Evolutionary conservation across 495 filamentous ascomycete genomes (phyloP), one percentile per base, ranked within the genome.

Genomic region (Aspergillus steynii): DNA sequence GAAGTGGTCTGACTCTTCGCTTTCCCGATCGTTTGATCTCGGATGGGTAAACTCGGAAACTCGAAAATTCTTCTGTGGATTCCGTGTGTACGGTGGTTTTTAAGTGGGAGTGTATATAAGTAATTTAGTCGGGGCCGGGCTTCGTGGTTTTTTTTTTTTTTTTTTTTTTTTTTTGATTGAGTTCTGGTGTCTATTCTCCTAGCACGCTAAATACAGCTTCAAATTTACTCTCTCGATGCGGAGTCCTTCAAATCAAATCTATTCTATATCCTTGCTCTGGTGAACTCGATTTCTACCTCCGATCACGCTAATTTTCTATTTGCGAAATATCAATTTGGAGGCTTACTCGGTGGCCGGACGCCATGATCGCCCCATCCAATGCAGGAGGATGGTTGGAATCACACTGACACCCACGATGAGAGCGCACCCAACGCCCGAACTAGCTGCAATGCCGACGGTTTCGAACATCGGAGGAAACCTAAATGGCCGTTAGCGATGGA

Each of bases 381-480:
- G 78, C 48, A 82, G 53, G 6, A 74, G 27, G 1, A 80, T 55
- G 1, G 78, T 80, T 1, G 81, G 80, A n/a, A 82, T 61, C 2
- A 84, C 70, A 63, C 77, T 79, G 20, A 77, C 69, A 54, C 48
- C 77, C 27, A 82, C 62, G 28, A 84, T 74, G 26, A 83, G 37
- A 4, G 71, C 80, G n/a, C 68, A 62, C 0, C 68, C 68, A 50
- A 83, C 64, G 0, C 77, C 82, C 1, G 78, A 70, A 51, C 79
- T 79, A 12, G 64, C 71, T 29, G 66, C 69, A 31, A 78, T 53
- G 3, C 80, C 81, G 28, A 83, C 71, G 54, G 64, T 74, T 6
- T 74, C 67, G 29, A 83, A 79, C 80, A 85, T 82, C 26, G 64
- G 45, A n/a, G 82, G 79, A 57, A 85, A 82, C 80, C 78, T 80